These are phyloP conservation scores for Clohesyomyces aquaticus DNA, from an alignment of 495 filamentous ascomycete genomes.

Conservation along the genomic window DNA sequence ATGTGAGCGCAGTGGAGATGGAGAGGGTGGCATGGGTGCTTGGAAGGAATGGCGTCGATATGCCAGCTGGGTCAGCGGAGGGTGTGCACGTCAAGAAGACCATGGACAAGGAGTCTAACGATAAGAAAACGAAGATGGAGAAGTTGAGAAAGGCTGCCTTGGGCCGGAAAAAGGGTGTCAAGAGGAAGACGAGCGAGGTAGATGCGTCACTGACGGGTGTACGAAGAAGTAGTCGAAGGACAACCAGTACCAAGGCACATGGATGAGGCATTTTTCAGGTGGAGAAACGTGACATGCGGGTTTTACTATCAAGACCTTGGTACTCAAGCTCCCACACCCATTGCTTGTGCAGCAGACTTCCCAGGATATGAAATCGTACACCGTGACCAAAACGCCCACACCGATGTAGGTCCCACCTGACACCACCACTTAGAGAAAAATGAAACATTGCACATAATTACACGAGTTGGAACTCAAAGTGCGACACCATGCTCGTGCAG, in stretches of 20 bases:
- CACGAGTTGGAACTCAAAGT: not conserved
- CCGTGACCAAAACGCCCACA: no score
- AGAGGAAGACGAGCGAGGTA: conserved; percentile 21
- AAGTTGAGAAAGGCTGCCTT: conserved; percentile 2
- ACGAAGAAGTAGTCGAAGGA: conserved; percentile 23
- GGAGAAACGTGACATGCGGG: no score
- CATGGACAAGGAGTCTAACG: not conserved
- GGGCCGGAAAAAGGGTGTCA: conserved; percentile 5
- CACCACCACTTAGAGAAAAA: not conserved
- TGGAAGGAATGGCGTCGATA: conserved; percentile 28
- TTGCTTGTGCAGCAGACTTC: no score
- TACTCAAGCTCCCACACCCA: no score
- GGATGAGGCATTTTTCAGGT: not conserved
- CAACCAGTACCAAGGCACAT: not conserved
- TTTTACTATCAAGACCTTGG: no score
- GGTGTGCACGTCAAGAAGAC: not conserved
- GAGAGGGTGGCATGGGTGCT: conserved; percentile 38
- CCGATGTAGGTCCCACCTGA: not conserved
- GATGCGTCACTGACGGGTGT: not conserved
- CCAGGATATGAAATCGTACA: no score
- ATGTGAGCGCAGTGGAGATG: conserved; percentile 22
- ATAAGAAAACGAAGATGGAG: not conserved
- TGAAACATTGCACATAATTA: not conserved
- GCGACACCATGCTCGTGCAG: conserved; percentile 1
- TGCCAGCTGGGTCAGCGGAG: conserved; percentile 3